Base-by-base conservation (phyloP, 192 early-diverging fungal genomes). In the Mortierella claussenii region DNA sequence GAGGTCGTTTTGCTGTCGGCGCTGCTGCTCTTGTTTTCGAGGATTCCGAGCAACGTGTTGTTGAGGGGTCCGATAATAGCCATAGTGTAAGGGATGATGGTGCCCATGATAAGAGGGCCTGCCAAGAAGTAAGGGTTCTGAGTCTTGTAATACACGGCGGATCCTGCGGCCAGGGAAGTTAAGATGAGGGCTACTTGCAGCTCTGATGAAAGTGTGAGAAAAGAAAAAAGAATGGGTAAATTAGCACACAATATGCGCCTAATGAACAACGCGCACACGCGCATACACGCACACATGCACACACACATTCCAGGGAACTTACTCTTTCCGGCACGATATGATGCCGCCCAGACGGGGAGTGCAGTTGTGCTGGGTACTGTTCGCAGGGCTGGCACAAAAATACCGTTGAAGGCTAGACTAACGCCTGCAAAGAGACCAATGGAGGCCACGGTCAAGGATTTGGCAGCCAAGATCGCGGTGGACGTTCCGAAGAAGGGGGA, bases 381-480 rank as follows among this genome's bases (percentile, higher is more conserved):
- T 10, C 60, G 60, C 13, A 73, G 28, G 12, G 55, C 30, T 6
- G 69, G 69, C 69, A 73, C 64, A 30, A 64, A 49, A 36, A 73
- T 45, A 13, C 36, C 30, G 21, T 65, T 74, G 55, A 31, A 65
- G 32, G 54, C 50, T 24, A 74, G 33, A 6, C 61, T 37, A 27
- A 57, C 46, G 0, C 69, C 69, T 0, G 69, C 48, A 52, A 65
- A 65, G 9, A 74, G 31, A 43, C 69, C 69, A 27, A 74, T 74
- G 17, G 60, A 58, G 37, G 55, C 61, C 8, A 74, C 61, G 5
- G 55, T 65, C 0, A 65, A 4, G 21, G 53, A 32, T 18, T 68
- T 78, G 15, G 30, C 44, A 1, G 26, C 27, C 0, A 24, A 12
- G 7, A 57, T 44, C 0, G 34, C 2, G 0, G 49, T 36, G 15